phyloP scores from a whole-genome alignment of 441 rosid genomes.

The Adansonia grandidieri region DNA sequence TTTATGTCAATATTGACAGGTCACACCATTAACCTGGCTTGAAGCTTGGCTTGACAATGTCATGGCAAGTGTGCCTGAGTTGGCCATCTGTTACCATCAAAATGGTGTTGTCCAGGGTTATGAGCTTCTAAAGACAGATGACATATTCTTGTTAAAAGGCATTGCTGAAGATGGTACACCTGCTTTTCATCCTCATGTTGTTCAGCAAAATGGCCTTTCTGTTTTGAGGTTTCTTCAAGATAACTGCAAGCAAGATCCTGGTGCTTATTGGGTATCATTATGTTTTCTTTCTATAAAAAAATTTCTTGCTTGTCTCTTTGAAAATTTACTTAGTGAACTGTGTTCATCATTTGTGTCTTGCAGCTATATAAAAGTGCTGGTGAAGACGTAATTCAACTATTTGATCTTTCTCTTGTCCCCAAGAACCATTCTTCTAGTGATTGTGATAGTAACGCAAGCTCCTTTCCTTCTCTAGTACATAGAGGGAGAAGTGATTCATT shows the following conservation, averaged over 20 bases:
- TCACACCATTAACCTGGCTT: constrained; percentile 92
- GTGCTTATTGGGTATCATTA: constrained; percentile 82
- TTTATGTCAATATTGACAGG: constrained; percentile 43
- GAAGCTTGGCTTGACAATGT: constrained; percentile 98
- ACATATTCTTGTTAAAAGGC: constrained; percentile 83
- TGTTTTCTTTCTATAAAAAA: constrained; percentile 22
- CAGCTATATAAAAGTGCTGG: constrained; percentile 96
- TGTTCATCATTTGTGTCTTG: constrained; percentile 27
- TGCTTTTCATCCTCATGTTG: constrained; percentile 93
- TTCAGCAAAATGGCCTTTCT: constrained; percentile 93
- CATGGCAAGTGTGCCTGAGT: constrained; percentile 97
- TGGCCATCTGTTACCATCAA: constrained; percentile 92
- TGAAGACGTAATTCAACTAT: constrained; percentile 91
- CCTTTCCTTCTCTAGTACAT: constrained; percentile 64
- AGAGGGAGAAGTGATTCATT: constrained; percentile 70
- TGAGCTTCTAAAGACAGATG: constrained; percentile 94
- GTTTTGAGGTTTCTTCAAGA: constrained; percentile 91
- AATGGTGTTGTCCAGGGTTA: constrained; percentile 93
- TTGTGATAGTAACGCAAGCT: constrained; percentile 54
- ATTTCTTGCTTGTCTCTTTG: constrained; percentile 3
- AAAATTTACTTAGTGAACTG: constrained; percentile 12
- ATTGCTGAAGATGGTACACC: constrained; percentile 92
- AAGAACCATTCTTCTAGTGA: constrained; percentile 59
- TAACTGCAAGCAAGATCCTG: constrained; percentile 97
- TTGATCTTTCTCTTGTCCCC: constrained; percentile 86